Evolutionary conservation across 208 protist species (phyloP), one percentile per base, ranked within the genome.

Genomic region (Lotmaria passim): DNA sequence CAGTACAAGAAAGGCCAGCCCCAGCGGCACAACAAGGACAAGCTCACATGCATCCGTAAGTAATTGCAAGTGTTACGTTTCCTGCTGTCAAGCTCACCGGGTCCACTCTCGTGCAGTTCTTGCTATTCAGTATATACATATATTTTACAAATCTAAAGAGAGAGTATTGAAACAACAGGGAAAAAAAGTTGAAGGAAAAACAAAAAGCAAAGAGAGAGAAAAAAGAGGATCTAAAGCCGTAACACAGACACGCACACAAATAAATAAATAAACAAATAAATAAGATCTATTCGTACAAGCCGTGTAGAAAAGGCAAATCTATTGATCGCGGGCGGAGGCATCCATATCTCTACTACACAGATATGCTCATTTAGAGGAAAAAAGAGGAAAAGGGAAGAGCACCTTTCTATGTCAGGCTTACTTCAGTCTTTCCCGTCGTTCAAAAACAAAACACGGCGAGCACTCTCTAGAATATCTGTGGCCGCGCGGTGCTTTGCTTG

Each of bases 381-480:
- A 28, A 31, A 36, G 28, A 28, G 46, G 2, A 28, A 31, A 23
- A 52, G 21, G 34, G 24, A 38, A 12, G 46, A 3, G 46, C 6
- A 39, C 11, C 10, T 28, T 0, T 51, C 10, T 23, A 30, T 51
- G 30, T 26, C 23, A 28, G 31, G 38, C 57, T 24, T 6, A 11
- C 24, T 14, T 50, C 53, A 69, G 17, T 59, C 68, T 24, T 17
- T 51, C 24, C 60, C 69, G 24, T 60, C 62, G 6, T 52, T 50
- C n/a, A 69, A 41, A 38, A 82, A 84, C 39, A 91, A 72, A 2
- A 82, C 78, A 21, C 81, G 76, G 55, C 78, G 78, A 6, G 82
- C 83, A 34, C 75, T 69, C 47, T 83, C 69, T 52, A 95, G 69
- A 50, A 91, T 82, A 33, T 66, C 69, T 51, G 81, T 59, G 4